These are phyloP conservation scores for Athelia sp. DNA, from an alignment of 1,284 basidiomycete genomes.

Conservation along the genomic window DNA sequence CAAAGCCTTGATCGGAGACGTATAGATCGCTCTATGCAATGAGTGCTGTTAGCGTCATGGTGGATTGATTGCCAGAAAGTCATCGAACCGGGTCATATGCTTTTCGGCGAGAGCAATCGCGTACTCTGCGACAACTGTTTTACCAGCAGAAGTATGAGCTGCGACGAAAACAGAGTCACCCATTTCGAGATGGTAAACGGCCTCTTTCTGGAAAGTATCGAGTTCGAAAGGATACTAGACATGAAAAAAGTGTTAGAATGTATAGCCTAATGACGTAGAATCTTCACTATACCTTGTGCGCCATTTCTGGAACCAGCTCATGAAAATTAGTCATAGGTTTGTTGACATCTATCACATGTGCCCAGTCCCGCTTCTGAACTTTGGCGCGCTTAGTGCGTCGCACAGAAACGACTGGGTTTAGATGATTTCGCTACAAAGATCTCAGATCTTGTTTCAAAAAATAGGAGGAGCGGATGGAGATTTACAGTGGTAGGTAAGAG, in stretches of 20 bases:
- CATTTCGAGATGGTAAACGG: constrained; percentile 96
- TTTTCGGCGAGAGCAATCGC: constrained; percentile 95
- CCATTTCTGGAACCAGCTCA: constrained; percentile 88
- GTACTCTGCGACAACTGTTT: constrained; percentile 99
- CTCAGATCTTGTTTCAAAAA: constrained; percentile 4
- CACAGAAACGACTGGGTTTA: constrained; percentile 44
- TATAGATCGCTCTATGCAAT: constrained; percentile 89
- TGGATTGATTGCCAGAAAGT: neutral
- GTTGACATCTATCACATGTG: constrained; percentile 93
- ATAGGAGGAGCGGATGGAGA: constrained; percentile 1
- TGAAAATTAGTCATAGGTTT: constrained; percentile 86
- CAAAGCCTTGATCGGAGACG: constrained; percentile 97
- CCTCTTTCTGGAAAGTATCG: constrained; percentile 95
- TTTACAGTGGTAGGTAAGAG: constrained; percentile 75
- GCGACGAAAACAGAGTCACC: constrained; percentile 99
- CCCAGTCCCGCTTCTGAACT: constrained; percentile 90
- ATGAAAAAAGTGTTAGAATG: neutral
- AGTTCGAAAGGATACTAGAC: constrained; percentile 81
- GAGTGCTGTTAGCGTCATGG: constrained; percentile 1
- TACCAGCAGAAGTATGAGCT: constrained; percentile 98
- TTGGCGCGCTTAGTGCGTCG: constrained; percentile 35
- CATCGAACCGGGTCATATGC: constrained; percentile 90
- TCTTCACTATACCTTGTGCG: constrained; percentile 52
- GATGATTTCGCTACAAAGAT: constrained; percentile 44
- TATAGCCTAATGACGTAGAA: constrained; percentile 2